Base-by-base conservation (phyloP, 108 stramenopile genomes). In the Skeletonema grethae region DNA sequence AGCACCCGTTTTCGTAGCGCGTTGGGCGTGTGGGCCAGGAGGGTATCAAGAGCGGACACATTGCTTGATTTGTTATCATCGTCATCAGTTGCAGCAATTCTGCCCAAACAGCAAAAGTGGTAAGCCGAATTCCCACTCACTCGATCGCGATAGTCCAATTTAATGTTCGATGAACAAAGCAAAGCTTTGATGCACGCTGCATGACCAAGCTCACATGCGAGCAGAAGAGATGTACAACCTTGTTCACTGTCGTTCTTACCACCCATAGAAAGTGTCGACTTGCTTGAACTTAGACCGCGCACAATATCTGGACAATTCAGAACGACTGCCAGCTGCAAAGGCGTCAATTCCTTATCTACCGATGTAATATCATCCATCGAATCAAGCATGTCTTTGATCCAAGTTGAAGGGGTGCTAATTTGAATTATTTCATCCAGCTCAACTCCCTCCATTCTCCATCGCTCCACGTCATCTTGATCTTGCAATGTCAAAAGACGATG, bases 161-260 rank as follows among this genome's bases (percentile, higher is more conserved):
- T 79, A 34, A 31, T 31, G 24, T 50, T 29, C 3, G 45, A 20
- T 48, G 61, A 31, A 62, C 50, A 63, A 53, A 91, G 57, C n/a
- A 91, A 53, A n/a, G 83, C 38, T 36, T 86, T 41, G 10, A 85
- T 57, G 55, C 88, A 89, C 30, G 69, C 77, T 58, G 72, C 72
- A 53, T 82, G 75, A 13, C 87, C 84, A 2, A 87, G 73, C 48
- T 76, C 67, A 15, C 82, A 86, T 1, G 90, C 87, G 1, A 89
- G 77, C 73, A 87, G 73, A 10, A 89, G 79, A 29, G 88, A 71
- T 20, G 76, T 76, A 24, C 69, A 67, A 13, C 63, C 63, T 22
- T 79, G 75, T 71, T 82, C 77, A 29, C 31, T 24, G 13, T 63
- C 72, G 9, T 22, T 50, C 24, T 41, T 67, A n/a, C n/a, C 10